Evolutionary conservation across 2,329 filamentous ascomycete genomes (phyloP).

Genomic region (Cladosporium austrohemisphaericum): DNA sequence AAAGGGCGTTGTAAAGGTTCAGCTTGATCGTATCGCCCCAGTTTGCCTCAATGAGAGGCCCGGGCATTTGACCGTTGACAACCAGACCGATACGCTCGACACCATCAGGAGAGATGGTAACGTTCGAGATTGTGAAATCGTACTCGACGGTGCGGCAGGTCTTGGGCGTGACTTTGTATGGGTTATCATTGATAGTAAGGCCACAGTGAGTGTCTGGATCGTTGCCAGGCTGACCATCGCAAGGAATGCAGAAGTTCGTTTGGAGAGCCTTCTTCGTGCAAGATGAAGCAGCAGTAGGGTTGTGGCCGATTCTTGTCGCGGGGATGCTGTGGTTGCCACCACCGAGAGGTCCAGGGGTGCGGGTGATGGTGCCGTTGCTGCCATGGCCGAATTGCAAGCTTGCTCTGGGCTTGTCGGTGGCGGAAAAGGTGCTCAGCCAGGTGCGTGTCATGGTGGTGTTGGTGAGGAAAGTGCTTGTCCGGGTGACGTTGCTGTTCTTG

Average conservation of each 20-base stretch:
- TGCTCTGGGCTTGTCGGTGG: background rate
- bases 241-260: conserved; percentile 23
- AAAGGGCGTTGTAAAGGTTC: conserved; percentile 31
- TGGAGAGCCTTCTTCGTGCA: conserved; percentile 6
- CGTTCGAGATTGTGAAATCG: conserved; percentile 41
- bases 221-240: conserved; percentile 31
- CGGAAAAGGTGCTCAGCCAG: conserved; percentile 1
- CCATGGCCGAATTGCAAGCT: background rate
- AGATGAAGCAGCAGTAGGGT: background rate
- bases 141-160: conserved; percentile 42
- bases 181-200: conserved; percentile 34
- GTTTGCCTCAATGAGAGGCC: conserved; percentile 43
- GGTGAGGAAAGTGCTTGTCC: conserved; percentile 5
- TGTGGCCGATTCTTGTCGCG: conserved; percentile 1
- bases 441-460: conserved; percentile 11
- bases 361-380: background rate
- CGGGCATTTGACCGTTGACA: conserved; percentile 47
- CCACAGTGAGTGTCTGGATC: conserved; percentile 31
- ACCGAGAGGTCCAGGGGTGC: conserved; percentile 2
- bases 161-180: conserved; percentile 36
- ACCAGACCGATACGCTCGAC: conserved; percentile 37
- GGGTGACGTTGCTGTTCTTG: conserved; percentile 15
- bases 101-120: conserved; percentile 46
- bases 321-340: background rate
- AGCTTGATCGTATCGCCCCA: conserved; percentile 40